A percentile compares a stretch with the other conserved stretches of the same genome.
Evolutionary conservation across 1,139 yeast species (phyloP).

Genomic region (Lodderomyces metapsilosis): DNA sequence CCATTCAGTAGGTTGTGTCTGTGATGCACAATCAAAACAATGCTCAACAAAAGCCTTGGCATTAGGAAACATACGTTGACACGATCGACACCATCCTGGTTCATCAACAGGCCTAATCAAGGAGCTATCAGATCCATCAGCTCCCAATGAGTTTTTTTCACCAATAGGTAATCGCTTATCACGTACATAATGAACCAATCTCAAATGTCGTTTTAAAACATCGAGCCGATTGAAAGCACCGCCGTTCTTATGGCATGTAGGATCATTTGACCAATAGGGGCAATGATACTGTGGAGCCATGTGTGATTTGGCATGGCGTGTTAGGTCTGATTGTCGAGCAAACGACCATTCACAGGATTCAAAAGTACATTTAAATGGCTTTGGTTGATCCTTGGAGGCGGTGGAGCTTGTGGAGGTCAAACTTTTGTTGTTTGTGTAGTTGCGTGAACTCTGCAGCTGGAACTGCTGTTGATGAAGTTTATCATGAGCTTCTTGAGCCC

Average conservation of each 20-base stretch:
- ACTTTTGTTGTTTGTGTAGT: not conserved
- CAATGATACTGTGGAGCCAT: conserved; percentile 64
- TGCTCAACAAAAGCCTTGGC: conserved; percentile 65
- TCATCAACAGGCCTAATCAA: conserved; percentile 30
- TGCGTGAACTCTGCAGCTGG: conserved; percentile 1
- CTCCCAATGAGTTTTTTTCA: conserved; percentile 5
- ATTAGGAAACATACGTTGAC: conserved; percentile 56
- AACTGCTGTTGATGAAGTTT: not conserved
- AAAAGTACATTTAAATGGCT: conserved; percentile 46
- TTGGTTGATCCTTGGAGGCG: conserved; percentile 1
- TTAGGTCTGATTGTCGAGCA: conserved; percentile 61
- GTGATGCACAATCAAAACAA: conserved; percentile 59
- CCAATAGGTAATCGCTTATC: conserved; percentile 32
- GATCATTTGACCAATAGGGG: conserved; percentile 66
- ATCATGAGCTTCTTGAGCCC: not conserved
- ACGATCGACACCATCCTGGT: conserved; percentile 64
- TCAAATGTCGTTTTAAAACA: conserved; percentile 66
- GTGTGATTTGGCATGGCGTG: conserved; percentile 66
- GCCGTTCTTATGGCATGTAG: conserved; percentile 70
- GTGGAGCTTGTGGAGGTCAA: not conserved
- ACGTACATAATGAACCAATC: conserved; percentile 62
- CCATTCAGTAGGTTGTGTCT: conserved; percentile 30
- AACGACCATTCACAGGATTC: conserved; percentile 67
- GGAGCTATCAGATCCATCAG: not conserved
- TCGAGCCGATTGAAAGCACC: conserved; percentile 71